These are phyloP conservation scores for Blastobotrys peoriensis DNA, from an alignment of 805 yeast genomes.

Conservation along the genomic window DNA sequence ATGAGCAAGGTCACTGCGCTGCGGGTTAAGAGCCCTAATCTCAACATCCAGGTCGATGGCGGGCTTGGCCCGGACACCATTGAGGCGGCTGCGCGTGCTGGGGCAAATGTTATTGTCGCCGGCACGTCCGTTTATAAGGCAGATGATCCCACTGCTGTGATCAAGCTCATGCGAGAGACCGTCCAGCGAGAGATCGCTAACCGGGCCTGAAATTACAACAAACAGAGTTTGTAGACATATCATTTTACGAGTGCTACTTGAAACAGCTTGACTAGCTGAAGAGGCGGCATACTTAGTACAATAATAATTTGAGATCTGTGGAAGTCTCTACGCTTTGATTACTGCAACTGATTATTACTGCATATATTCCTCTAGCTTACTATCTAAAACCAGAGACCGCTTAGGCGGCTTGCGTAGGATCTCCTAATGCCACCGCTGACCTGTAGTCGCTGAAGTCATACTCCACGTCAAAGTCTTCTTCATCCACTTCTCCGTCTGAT, in stretches of 20 bases:
- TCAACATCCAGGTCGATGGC: slow-evolving; percentile 95
- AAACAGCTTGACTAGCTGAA: too few species aligned
- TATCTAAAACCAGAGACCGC: neutral
- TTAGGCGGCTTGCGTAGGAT: slow-evolving; percentile 4
- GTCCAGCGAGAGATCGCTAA: slow-evolving; percentile 7
- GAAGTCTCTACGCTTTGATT: too few species aligned
- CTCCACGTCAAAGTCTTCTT: slow-evolving; percentile 10
- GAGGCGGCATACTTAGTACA: too few species aligned
- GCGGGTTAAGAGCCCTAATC: slow-evolving; percentile 64
- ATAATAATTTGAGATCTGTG: too few species aligned
- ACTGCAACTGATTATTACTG: too few species aligned
- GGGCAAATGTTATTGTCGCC: slow-evolving; percentile 97
- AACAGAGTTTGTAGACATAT: too few species aligned
- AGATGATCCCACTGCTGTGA: slow-evolving; percentile 68
- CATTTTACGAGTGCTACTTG: too few species aligned
- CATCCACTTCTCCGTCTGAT: slow-evolving; percentile 10
- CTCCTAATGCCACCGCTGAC: slow-evolving; percentile 9
- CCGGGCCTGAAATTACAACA: too few species aligned
- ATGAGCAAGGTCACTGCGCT: slow-evolving; percentile 88
- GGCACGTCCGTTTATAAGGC: slow-evolving; percentile 94
- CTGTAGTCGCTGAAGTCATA: slow-evolving; percentile 9
- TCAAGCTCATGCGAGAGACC: slow-evolving; percentile 32
- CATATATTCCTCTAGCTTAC: neutral
- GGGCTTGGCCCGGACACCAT: slow-evolving; percentile 86
- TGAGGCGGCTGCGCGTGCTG: slow-evolving; percentile 86